phyloP scores from a whole-genome alignment of 805 yeast genomes.

The Cyberlindnera mrakii region DNA sequence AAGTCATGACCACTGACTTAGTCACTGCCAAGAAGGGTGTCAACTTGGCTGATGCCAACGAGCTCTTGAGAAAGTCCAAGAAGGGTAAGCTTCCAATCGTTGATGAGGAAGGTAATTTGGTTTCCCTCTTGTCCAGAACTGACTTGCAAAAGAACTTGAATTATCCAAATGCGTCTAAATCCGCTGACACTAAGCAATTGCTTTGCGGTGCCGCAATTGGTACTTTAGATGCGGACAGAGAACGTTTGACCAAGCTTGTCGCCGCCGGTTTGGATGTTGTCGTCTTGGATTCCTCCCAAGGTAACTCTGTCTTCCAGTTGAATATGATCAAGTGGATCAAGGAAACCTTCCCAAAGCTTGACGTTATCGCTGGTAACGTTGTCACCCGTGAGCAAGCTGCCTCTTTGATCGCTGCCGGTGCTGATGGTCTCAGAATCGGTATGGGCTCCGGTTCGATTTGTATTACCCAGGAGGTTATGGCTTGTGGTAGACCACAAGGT shows the following conservation, averaged over 20 bases:
- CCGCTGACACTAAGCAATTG: slow-evolving; percentile 87
- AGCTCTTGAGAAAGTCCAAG: slow-evolving; percentile 83
- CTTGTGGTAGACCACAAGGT: slow-evolving; percentile 99
- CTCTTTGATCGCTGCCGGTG: slow-evolving; percentile 87
- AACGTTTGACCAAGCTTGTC: slow-evolving; percentile 76
- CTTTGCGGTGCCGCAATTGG: slow-evolving; percentile 99
- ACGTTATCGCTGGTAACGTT: slow-evolving; percentile 96
- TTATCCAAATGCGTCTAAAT: slow-evolving; percentile 93
- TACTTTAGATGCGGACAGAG: slow-evolving; percentile 83
- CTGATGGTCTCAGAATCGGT: slow-evolving; percentile 97
- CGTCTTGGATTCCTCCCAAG: slow-evolving; percentile 93
- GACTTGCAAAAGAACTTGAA: slow-evolving; percentile 94
- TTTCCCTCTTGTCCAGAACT: slow-evolving; percentile 88
- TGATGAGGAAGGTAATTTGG: slow-evolving; percentile 67
- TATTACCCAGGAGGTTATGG: slow-evolving; percentile 99
- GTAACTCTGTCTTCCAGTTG: slow-evolving; percentile 92
- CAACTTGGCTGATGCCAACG: slow-evolving; percentile 80
- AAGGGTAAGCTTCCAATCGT: slow-evolving; percentile 97
- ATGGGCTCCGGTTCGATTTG: slow-evolving; percentile 99
- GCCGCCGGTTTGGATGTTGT: slow-evolving; percentile 98
- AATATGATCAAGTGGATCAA: slow-evolving; percentile 93
- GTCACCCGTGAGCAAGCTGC: slow-evolving; percentile 99
- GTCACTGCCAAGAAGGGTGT: slow-evolving; percentile 82
- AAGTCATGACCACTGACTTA: slow-evolving; percentile 86
- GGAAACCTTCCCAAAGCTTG: slow-evolving; percentile 65